Evolutionary conservation across 257 asterid genomes (phyloP).

Genomic region (Salvia rosmarinus): DNA sequence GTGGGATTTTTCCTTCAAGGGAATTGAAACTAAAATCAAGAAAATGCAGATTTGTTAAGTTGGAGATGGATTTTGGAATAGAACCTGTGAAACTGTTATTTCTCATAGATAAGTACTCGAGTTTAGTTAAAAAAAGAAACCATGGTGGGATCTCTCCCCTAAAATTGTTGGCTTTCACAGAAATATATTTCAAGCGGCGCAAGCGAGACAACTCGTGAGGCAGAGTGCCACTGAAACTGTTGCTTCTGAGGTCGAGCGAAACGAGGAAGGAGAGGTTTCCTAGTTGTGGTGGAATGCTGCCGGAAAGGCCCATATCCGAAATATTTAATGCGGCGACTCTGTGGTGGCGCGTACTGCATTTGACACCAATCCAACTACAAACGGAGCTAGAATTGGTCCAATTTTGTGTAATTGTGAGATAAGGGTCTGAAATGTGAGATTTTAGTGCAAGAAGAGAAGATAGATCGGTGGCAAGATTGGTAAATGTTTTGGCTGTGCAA

Average conservation of each 20-base stretch:
- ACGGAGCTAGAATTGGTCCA: conserved; percentile 26
- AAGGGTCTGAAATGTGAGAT: conserved; percentile 21
- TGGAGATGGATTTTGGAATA: conserved; percentile 21
- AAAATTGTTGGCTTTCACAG: conserved; percentile 5
- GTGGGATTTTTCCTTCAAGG: conserved; percentile 10
- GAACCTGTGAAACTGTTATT: conserved; percentile 29
- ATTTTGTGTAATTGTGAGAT: not conserved
- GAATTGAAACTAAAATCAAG: too few species aligned
- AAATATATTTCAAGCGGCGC: conserved; percentile 10
- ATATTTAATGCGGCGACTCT: too few species aligned
- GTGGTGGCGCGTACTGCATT: too few species aligned
- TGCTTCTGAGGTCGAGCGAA: conserved; percentile 14
- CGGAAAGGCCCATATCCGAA: conserved; percentile 12
- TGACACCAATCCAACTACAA: not conserved
- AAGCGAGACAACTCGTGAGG: conserved; percentile 11
- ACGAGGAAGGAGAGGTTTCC: conserved; percentile 37
- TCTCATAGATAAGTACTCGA: not conserved
- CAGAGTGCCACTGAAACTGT: not conserved
- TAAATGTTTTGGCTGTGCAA: not conserved
- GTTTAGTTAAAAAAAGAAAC: too few species aligned
- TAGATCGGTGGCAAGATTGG: conserved; percentile 19
- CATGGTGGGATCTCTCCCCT: too few species aligned
- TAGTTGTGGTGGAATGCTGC: conserved; percentile 29
- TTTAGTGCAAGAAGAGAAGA: conserved; percentile 29
- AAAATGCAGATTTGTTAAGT: conserved; percentile 7